Evolutionary conservation across 2,329 filamentous ascomycete genomes (phyloP), one percentile per base, ranked within the genome.

Genomic region (Claviceps monticola): DNA sequence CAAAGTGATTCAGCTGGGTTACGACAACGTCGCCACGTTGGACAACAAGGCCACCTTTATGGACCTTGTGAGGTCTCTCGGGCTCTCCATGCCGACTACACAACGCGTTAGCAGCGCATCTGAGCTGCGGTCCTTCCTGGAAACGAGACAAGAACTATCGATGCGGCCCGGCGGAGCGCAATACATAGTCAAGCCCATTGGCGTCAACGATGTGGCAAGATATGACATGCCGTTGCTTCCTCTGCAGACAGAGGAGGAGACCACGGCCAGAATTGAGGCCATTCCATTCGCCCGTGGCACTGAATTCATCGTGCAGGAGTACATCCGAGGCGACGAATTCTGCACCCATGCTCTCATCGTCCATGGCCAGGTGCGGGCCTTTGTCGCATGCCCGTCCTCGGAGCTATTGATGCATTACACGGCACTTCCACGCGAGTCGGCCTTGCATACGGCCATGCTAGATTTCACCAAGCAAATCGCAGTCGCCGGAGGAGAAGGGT

Each of bases 341-440:
- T 86, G 82, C 64, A 87, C 85, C 0, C 84, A 89, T 57, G 69
- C 83, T 0, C 70, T 89, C 2, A 68, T 89, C 4, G 71, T 88
- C n/a, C 66, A 71, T 0, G 84, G 84, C 1, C 65, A 74, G 37
- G 75, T 90, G 16, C 76, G 75, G 48, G 78, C 76, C 0, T 88
- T 89, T 56, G 76, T 80, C 6, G 79, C 83, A 0, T 87, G 84
- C 59, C 78, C 78, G 2, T 82, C 78, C 1, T 69, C 72, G 0
- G 79, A 79, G 56, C 67, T 83, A 4, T 68, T 80, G 23, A 84
- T 86, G 76, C 80, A 84, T 57, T 88, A 87, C 65, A 66, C 70
- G 26, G 73, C 79, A 0, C 71, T 88, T 0, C 74, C 78, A 0
- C 56, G 71, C 0, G 66, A 75, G 7, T 79, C 78, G 0, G 66